Base-by-base conservation (phyloP, 2,329 filamentous ascomycete genomes). In the Penicillium palitans region DNA sequence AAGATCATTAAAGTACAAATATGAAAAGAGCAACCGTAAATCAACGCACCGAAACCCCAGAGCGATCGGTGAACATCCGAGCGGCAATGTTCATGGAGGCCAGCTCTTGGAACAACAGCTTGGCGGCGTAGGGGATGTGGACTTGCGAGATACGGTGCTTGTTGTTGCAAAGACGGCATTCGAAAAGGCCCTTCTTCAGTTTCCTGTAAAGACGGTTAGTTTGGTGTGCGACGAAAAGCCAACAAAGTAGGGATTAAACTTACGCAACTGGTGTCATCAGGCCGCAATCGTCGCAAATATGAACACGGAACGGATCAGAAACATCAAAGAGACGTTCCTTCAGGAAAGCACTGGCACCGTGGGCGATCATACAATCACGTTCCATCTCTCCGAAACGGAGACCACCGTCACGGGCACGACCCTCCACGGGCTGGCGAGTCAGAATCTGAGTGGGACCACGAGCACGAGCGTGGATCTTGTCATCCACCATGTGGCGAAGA, bases 341-440 rank as follows among this genome's bases (percentile, higher is more conserved):
- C 72, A 99, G 80, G 84, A 99, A 99, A 2, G 93, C 89, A 55
- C 91, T 93, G 4, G 96, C 95, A 74, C 95, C 95, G 75, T 99
- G 96, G n/a, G 96, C 92, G 81, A 99, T 99, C 95, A 99, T 99
- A 76, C 95, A 99, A 86, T 99, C 96, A 81, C 96, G 93, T 79
- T 99, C 96, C 95, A 99, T 99, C 83, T 99, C 95, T 87, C 95
- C 95, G 86, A 99, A 99, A 74, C 96, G 93, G 45, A 99, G 84
- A 82, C 95, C 95, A 84, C 95, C 95, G 74, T 99, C 96, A 78
- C 96, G 84, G 4, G 95, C 95, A 86, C 96, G 90, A 89, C 95
- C 95, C 79, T 99, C 95, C 15, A 99, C 95, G 19, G 95, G 95
- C 77, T 99, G 95, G 58, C 96, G 85, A 3, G 95, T 99, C 80